phyloP scores from a whole-genome alignment of 306 rosid genomes.

The Aeschynomene evenia region DNA sequence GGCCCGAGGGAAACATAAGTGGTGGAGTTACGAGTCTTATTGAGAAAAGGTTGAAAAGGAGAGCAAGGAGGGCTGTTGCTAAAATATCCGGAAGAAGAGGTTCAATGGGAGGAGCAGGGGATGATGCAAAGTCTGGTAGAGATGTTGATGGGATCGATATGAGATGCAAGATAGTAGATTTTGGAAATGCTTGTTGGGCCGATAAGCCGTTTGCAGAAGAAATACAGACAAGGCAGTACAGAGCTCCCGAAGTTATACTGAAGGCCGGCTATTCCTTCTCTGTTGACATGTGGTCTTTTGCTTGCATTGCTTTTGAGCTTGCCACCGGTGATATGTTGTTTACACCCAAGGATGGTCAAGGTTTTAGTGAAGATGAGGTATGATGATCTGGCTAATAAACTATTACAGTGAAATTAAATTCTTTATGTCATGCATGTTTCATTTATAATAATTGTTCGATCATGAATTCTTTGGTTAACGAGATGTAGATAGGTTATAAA shows the following conservation, averaged over 20 bases:
- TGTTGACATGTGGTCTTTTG: slow-evolving; percentile 95
- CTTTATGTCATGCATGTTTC: slow-evolving; percentile 3
- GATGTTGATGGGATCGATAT: slow-evolving; percentile 65
- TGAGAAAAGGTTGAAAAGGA: slow-evolving; percentile 81
- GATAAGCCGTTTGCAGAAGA: slow-evolving; percentile 70
- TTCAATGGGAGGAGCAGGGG: slow-evolving; percentile 68
- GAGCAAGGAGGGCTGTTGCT: slow-evolving; percentile 91
- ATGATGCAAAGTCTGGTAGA: slow-evolving; percentile 51
- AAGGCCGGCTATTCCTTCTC: slow-evolving; percentile 80
- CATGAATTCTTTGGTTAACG: slow-evolving; percentile 6
- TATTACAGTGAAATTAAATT: slow-evolving; percentile 12
- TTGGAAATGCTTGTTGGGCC: slow-evolving; percentile 94
- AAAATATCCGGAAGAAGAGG: slow-evolving; percentile 72
- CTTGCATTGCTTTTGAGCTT: slow-evolving; percentile 90
- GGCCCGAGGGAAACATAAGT: slow-evolving; percentile 70
- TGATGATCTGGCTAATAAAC: slow-evolving; percentile 32
- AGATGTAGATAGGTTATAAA: background rate
- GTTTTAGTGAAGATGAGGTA: slow-evolving; percentile 93
- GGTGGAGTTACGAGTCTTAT: slow-evolving; percentile 66
- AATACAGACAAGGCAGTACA: slow-evolving; percentile 93
- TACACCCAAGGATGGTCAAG: slow-evolving; percentile 78
- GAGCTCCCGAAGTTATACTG: slow-evolving; percentile 94
- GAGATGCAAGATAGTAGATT: slow-evolving; percentile 94
- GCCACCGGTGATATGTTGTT: slow-evolving; percentile 98
- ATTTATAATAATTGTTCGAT: slow-evolving; percentile 7